Evolutionary conservation across 2,329 filamentous ascomycete genomes (phyloP).

Genomic region (Parastagonospora nodorum): DNA sequence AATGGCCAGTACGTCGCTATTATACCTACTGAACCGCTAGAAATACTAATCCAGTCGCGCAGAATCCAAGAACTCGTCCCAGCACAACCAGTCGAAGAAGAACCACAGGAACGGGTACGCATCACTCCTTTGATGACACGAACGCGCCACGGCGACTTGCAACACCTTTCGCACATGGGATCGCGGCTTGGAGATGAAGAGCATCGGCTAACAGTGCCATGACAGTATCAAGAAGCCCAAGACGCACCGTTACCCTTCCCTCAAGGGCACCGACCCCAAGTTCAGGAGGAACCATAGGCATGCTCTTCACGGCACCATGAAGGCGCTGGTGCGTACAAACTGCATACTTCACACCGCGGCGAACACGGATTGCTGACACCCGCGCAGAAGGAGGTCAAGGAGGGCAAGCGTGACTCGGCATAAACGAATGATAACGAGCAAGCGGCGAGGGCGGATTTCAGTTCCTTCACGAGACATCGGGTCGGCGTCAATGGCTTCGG

Average conservation of each 20-base stretch:
- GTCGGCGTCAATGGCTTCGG: slow-evolving; percentile 49
- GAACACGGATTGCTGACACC: slow-evolving; percentile 29
- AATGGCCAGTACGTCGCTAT: slow-evolving; percentile 70
- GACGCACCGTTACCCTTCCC: slow-evolving; percentile 97
- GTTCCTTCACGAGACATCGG: slow-evolving; percentile 48
- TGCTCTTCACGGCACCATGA: slow-evolving; percentile 98
- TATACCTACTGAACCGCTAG: neutral
- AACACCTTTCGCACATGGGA: neutral
- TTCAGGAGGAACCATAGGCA: slow-evolving; percentile 99
- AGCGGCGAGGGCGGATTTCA: slow-evolving; percentile 43
- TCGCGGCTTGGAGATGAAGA: neutral
- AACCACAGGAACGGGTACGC: slow-evolving; percentile 98
- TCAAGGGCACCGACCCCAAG: slow-evolving; percentile 99
- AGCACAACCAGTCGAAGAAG: slow-evolving; percentile 98
- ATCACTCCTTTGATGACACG: slow-evolving; percentile 9
- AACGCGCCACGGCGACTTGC: slow-evolving; percentile 14
- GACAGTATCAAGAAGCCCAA: slow-evolving; percentile 99
- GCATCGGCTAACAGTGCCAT: slow-evolving; percentile 23
- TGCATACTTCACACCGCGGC: neutral
- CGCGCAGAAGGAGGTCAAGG: slow-evolving; percentile 90
- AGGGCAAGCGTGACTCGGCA: slow-evolving; percentile 90
- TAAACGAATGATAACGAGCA: slow-evolving; percentile 56
- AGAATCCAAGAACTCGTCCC: slow-evolving; percentile 99
- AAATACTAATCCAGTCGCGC: slow-evolving; percentile 27
- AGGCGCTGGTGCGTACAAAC: slow-evolving; percentile 79